phyloP scores from a whole-genome alignment of 257 asterid genomes.

The Solanum rostratum region DNA sequence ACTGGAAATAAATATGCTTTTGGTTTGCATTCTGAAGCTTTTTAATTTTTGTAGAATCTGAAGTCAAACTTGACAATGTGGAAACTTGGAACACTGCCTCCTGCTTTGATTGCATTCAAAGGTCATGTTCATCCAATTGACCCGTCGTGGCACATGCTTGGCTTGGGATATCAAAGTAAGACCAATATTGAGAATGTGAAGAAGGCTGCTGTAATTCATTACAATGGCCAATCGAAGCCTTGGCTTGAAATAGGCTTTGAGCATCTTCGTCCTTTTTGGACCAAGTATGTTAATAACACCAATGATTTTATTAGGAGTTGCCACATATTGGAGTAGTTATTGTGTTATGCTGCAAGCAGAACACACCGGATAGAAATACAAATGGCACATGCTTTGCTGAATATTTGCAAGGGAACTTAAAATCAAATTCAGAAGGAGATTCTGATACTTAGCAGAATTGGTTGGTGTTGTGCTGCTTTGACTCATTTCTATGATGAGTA shows the following conservation, averaged over 20 bases:
- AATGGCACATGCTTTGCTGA: neutral
- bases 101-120: constrained; percentile 92
- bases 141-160: constrained; percentile 98
- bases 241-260: constrained; percentile 97
- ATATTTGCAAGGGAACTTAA: neutral
- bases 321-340: constrained; percentile 77
- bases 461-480: constrained; percentile 11
- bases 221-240: constrained; percentile 94
- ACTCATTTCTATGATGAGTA: constrained; percentile 25
- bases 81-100: constrained; percentile 98
- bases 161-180: constrained; percentile 89
- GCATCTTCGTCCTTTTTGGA: constrained; percentile 98
- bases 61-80: constrained; percentile 85
- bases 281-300: constrained; percentile 83
- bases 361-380: neutral
- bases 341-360: neutral
- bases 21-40: neutral
- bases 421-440: constrained; percentile 11
- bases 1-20: neutral
- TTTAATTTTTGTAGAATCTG: constrained; percentile 61
- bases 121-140: constrained; percentile 82
- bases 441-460: constrained; percentile 20
- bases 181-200: constrained; percentile 64
- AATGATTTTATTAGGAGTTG: constrained; percentile 75
- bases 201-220: constrained; percentile 94